phyloP scores from a whole-genome alignment of 2,329 filamentous ascomycete species.

The Sporothrix variecibatus region DNA sequence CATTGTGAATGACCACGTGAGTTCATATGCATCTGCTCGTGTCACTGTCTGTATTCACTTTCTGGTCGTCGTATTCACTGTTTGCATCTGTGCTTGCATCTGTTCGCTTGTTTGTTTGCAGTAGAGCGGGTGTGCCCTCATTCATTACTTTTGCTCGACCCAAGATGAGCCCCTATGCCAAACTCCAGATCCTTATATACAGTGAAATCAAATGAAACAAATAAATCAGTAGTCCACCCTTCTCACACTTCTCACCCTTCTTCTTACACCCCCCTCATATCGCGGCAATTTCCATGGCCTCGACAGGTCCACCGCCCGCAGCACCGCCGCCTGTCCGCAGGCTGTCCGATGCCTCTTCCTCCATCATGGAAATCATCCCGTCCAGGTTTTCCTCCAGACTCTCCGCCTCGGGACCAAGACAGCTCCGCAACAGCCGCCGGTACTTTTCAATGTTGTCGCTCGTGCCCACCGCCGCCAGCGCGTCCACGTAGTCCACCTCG shows the following conservation, averaged over 20 bases:
- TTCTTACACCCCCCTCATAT: background rate
- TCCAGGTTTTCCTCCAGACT: conserved; percentile 67
- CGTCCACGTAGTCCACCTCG: conserved; percentile 68
- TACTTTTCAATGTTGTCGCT: conserved; percentile 75
- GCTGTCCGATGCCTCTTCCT: conserved; percentile 58
- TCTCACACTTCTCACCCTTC: too few relatives aligned
- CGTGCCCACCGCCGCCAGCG: conserved; percentile 67
- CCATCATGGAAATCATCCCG: conserved; percentile 63
- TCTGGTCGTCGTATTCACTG: too few relatives aligned
- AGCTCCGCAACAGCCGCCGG: conserved; percentile 66
- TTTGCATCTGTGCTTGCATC: background rate
- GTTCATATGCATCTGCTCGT: too few relatives aligned
- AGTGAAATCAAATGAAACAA: background rate
- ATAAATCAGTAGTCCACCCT: background rate
- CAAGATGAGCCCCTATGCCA: background rate
- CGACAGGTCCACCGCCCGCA: conserved; percentile 8
- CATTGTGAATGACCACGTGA: background rate
- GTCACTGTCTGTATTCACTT: too few relatives aligned
- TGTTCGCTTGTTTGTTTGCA: background rate
- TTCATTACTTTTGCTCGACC: background rate
- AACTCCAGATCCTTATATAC: conserved; percentile 2
- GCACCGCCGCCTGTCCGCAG: conserved; percentile 12
- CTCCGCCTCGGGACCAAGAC: conserved; percentile 68
- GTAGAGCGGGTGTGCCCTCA: background rate
- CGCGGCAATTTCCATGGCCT: conserved; percentile 29